phyloP scores from a whole-genome alignment of 1,139 yeast genomes.

The Pneumocystis oryctolagi region DNA sequence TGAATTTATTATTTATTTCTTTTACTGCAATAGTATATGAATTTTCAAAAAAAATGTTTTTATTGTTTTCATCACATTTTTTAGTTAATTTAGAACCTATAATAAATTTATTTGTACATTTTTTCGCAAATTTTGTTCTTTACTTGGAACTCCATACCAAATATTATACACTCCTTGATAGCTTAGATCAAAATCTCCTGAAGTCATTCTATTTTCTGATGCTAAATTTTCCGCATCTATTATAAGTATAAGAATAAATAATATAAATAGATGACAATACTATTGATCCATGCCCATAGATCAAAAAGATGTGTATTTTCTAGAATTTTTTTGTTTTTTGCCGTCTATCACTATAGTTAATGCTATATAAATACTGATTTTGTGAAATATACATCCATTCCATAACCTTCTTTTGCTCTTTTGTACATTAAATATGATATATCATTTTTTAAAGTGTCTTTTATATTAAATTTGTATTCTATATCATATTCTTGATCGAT shows the following conservation, averaged over 20 bases:
- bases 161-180: slow-evolving; percentile 79
- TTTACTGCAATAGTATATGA: slow-evolving; percentile 5
- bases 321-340: slow-evolving; percentile 43
- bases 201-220: slow-evolving; percentile 52
- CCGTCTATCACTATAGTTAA: background rate
- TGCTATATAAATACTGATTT: background rate
- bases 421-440: slow-evolving; percentile 18
- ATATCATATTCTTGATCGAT: background rate
- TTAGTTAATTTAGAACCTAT: background rate
- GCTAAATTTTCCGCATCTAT: slow-evolving; percentile 30
- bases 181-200: slow-evolving; percentile 61
- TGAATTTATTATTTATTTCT: slow-evolving; percentile 15
- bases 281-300: slow-evolving; percentile 81
- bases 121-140: slow-evolving; percentile 17
- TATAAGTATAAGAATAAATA: slow-evolving; percentile 21
- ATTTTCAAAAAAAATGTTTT: background rate
- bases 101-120: slow-evolving; percentile 9
- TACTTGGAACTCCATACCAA: slow-evolving; percentile 53
- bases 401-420: background rate
- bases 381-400: background rate
- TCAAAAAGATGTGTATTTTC: slow-evolving; percentile 52
- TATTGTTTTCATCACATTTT: background rate
- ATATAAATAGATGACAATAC: slow-evolving; percentile 30
- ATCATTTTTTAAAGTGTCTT: slow-evolving; percentile 22
- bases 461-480: background rate